Conservation (phyloP, 2,329 filamentous ascomycete genomes). For the Incumbomyces delicatus region DNA sequence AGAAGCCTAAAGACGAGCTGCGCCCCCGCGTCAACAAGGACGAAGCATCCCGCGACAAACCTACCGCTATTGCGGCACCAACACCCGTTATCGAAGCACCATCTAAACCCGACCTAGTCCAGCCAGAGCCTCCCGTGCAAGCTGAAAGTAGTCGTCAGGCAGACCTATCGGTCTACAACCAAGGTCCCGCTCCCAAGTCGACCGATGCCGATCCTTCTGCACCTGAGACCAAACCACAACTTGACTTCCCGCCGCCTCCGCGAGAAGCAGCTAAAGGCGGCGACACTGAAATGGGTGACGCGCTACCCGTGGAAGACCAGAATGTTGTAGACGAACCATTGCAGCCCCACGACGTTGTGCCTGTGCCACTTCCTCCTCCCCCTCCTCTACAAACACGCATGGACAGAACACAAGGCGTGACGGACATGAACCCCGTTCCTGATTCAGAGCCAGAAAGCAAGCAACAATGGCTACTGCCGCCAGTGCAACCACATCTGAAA, state of each 20-base stretch:
- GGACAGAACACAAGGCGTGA: constrained; percentile 27
- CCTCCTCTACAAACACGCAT: constrained; percentile 42
- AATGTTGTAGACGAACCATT: constrained; percentile 34
- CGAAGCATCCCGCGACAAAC: constrained; percentile 11
- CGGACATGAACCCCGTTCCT: constrained; percentile 31
- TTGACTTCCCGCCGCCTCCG: constrained; percentile 1
- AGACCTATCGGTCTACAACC: constrained; percentile 7
- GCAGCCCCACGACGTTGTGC: constrained; percentile 32
- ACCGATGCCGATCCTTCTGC: not conserved
- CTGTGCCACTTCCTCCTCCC: constrained; percentile 46
- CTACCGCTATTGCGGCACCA: constrained; percentile 2
- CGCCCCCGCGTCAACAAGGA: constrained; percentile 11
- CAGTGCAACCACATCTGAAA: constrained; percentile 66
- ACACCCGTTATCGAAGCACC: not conserved
- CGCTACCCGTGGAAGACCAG: constrained; percentile 41
- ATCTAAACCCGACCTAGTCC: constrained; percentile 1
- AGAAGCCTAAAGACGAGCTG: constrained; percentile 11
- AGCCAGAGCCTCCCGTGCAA: not conserved
- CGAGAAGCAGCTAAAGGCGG: not conserved
- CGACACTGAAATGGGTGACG: constrained; percentile 57
- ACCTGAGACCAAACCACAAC: not conserved
- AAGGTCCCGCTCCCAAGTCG: constrained; percentile 7
- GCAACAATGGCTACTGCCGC: constrained; percentile 68
- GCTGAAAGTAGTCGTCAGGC: constrained; percentile 1
- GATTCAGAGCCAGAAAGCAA: constrained; percentile 33